Conservation (phyloP, 352 stramenopile species). For the Plasmopara halstedii region DNA sequence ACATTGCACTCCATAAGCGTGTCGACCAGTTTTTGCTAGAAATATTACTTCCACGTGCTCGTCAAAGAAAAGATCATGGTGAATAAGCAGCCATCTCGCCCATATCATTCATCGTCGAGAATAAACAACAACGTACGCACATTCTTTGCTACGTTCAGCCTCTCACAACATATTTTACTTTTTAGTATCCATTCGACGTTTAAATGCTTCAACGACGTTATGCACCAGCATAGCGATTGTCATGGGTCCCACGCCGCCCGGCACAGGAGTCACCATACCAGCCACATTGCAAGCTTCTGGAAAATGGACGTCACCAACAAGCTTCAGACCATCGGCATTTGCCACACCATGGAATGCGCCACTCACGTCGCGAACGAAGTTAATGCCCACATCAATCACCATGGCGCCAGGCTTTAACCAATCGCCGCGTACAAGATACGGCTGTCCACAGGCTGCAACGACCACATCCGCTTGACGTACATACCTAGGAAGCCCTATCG, state of each 20-base stretch:
- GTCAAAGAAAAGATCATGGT: conserved; percentile 55
- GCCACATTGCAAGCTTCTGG: conserved; percentile 73
- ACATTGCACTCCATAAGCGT: conserved; percentile 67
- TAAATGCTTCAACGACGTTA: conserved; percentile 79
- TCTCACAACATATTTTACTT: conserved; percentile 15
- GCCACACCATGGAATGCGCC: conserved; percentile 41
- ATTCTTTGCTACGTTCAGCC: no score
- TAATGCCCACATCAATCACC: conserved; percentile 99
- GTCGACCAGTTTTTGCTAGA: conserved; percentile 74
- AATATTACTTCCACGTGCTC: conserved; percentile 56
- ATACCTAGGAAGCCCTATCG: conserved; percentile 80
- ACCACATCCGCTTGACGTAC: conserved; percentile 95
- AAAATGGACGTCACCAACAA: conserved; percentile 97
- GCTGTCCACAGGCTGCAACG: conserved; percentile 92
- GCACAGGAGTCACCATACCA: conserved; percentile 95
- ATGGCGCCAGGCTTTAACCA: conserved; percentile 97
- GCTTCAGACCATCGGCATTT: conserved; percentile 87
- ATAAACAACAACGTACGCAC: background rate
- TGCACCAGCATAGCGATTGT: conserved; percentile 94
- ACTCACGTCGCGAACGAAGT: conserved; percentile 85
- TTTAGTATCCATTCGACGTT: conserved; percentile 44
- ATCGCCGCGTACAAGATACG: conserved; percentile 90
- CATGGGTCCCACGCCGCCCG: conserved; percentile 97
- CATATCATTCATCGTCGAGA: background rate
- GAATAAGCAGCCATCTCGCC: conserved; percentile 9